Evolutionary conservation across 345 rosid species (phyloP), one percentile per base, ranked within the genome.

Genomic region (Raphanus raphanistrum): DNA sequence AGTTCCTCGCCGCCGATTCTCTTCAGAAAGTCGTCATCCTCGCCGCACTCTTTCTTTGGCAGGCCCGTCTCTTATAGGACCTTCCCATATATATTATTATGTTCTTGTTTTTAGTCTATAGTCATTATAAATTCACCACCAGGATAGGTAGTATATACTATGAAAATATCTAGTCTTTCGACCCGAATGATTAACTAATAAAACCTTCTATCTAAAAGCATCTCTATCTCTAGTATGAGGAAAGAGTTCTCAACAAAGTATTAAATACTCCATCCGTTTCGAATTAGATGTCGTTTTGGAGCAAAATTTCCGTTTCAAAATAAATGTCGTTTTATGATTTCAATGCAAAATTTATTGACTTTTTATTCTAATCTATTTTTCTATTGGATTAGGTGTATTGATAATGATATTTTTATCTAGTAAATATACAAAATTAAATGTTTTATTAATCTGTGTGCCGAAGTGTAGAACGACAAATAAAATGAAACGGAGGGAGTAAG

Each of bases 1-100:
- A 82, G 41, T 92, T 92, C 87, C 88, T 92, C 35, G 95, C 97
- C 8, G 95, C 95, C 1, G 95, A 92, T 80, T 83, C 88, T 35
- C 88, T 92, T 57, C 95, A 92, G 63, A 92, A 92, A 70, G 81
- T 90, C 35, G 90, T 88, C 31, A 86, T 92, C 25, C 90, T 92
- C 12, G 43, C 73, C 5, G 90, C 97, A 29, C 92, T 92, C 29
- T 85, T 88, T 65, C 83, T 87, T 4, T 90, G 95, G 95, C 92
- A 88, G 79, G 82, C 77, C 38, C 38, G 82, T 73, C 75, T 68
- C 68, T 17, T 50, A n/a, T 50, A 13, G 55, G 21, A 50, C 8
- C 17, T 50, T 17, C 2, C 55, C 6, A 50, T 50, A 50, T 57
- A 25, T 57, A 10, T 8, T 55, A 17, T 55, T 17, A 55, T 17